phyloP scores from a whole-genome alignment of 352 stramenopile species.

The Phytophthora ohioensis region DNA sequence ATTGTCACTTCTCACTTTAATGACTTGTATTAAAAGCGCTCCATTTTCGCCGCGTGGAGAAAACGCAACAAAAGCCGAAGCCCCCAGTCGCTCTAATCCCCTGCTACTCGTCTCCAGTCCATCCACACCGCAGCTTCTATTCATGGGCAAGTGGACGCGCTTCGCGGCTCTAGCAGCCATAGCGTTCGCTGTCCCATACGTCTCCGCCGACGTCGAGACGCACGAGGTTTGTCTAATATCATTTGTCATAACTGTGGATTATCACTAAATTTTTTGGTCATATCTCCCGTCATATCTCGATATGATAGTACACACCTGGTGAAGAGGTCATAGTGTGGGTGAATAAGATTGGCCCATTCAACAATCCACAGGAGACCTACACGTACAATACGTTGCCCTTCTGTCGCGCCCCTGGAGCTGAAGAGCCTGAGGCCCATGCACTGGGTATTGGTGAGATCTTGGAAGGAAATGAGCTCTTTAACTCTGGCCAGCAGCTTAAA shows the following conservation, averaged over 20 bases:
- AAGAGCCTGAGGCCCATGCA: conserved; percentile 88
- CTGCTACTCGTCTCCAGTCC: background rate
- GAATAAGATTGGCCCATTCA: conserved; percentile 98
- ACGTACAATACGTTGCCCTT: conserved; percentile 99
- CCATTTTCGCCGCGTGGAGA: conserved; percentile 20
- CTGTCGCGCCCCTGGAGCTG: conserved; percentile 91
- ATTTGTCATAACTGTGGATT: too few relatives aligned
- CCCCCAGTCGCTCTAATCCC: background rate
- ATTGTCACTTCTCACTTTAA: conserved; percentile 3
- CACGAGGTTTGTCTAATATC: conserved; percentile 53
- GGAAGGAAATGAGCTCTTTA: conserved; percentile 95
- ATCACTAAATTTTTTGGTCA: background rate
- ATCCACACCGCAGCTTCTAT: background rate
- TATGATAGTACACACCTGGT: conserved; percentile 65
- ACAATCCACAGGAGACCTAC: conserved; percentile 99
- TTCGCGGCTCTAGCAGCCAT: conserved; percentile 32
- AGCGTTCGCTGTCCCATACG: conserved; percentile 17
- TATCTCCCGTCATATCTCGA: conserved; percentile 5
- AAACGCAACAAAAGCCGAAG: background rate
- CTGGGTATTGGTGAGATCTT: conserved; percentile 96
- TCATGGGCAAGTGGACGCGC: conserved; percentile 38
- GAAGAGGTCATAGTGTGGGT: conserved; percentile 95
- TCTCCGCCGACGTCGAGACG: conserved; percentile 57
- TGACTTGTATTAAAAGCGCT: background rate
- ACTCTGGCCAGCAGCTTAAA: conserved; percentile 89